These are phyloP conservation scores for Penicillium canariense DNA, from an alignment of 495 filamentous ascomycete species.

Conservation along the genomic window DNA sequence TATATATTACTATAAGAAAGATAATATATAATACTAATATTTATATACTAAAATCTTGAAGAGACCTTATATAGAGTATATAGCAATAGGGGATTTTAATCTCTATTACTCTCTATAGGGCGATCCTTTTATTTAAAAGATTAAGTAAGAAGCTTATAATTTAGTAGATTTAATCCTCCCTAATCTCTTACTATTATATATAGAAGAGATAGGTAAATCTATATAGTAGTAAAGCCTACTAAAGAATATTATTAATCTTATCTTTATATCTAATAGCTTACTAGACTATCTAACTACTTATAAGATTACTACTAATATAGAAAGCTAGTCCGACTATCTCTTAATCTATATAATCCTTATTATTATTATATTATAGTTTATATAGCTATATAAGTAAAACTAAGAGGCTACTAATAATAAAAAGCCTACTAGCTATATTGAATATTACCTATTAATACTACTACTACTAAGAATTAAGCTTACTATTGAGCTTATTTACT, in stretches of 20 bases:
- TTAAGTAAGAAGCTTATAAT: too few species aligned
- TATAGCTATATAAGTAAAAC: too few species aligned
- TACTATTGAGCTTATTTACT: too few species aligned
- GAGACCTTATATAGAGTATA: constrained; percentile 2
- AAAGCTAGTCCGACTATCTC: constrained; percentile 15
- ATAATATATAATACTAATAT: not conserved
- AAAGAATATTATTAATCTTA: constrained; percentile 12
- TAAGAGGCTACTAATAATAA: constrained; percentile 3
- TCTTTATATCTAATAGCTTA: constrained; percentile 6
- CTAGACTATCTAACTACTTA: not conserved
- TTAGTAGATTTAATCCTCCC: too few species aligned
- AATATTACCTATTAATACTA: too few species aligned
- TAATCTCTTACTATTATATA: too few species aligned
- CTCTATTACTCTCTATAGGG: constrained; percentile 8
- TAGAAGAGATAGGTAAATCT: constrained; percentile 2
- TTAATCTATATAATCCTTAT: constrained; percentile 7
- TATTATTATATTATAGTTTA: not conserved
- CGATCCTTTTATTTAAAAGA: too few species aligned
- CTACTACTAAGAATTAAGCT: too few species aligned
- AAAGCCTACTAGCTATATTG: too few species aligned
- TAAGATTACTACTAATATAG: constrained; percentile 5
- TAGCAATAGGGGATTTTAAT: constrained; percentile 15
- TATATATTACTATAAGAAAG: too few species aligned
- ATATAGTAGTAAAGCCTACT: not conserved
- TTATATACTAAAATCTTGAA: constrained; percentile 2